phyloP scores from a whole-genome alignment of 1,284 basidiomycete species.

The Ceratobasidium sp. region DNA sequence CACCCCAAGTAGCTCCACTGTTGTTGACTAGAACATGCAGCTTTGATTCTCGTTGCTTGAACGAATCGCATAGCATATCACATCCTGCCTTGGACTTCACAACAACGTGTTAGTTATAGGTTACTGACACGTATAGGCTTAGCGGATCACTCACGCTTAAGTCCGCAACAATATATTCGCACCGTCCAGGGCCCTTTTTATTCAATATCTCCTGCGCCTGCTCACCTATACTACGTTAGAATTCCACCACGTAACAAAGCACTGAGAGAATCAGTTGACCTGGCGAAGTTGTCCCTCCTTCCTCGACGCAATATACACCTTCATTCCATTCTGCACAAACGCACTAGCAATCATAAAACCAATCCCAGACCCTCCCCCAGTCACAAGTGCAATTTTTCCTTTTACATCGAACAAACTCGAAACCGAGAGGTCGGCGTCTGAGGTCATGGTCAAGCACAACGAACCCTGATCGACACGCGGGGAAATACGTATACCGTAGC shows the following conservation, averaged over 20 bases:
- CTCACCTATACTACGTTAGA: not conserved
- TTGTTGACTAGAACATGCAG: conserved; percentile 87
- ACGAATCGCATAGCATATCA: conserved; percentile 75
- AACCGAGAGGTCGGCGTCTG: conserved; percentile 66
- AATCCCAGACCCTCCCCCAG: conserved; percentile 83
- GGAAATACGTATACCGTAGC: no score
- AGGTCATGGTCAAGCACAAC: not conserved
- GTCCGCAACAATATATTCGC: conserved; percentile 80
- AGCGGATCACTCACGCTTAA: conserved; percentile 66
- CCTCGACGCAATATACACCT: conserved; percentile 86
- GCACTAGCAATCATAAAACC: conserved; percentile 86
- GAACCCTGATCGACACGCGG: no score
- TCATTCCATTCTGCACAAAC: conserved; percentile 84
- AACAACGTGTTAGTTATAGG: conserved; percentile 14
- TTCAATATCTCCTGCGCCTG: conserved; percentile 65
- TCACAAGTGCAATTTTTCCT: conserved; percentile 79
- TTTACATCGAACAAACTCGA: conserved; percentile 78
- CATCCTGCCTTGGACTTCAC: conserved; percentile 83
- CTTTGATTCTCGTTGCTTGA: conserved; percentile 76
- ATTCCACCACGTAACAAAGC: not conserved
- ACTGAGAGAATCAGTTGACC: conserved; percentile 59
- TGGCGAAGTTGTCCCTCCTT: conserved; percentile 83
- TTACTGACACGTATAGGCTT: not conserved
- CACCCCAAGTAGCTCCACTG: conserved; percentile 86
- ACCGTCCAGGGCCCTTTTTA: conserved; percentile 69